A percentile compares a stretch with the other conserved stretches of the same genome.
phyloP scores from a whole-genome alignment of 1,284 basidiomycete species.

The Ganoderma lingzhi region DNA sequence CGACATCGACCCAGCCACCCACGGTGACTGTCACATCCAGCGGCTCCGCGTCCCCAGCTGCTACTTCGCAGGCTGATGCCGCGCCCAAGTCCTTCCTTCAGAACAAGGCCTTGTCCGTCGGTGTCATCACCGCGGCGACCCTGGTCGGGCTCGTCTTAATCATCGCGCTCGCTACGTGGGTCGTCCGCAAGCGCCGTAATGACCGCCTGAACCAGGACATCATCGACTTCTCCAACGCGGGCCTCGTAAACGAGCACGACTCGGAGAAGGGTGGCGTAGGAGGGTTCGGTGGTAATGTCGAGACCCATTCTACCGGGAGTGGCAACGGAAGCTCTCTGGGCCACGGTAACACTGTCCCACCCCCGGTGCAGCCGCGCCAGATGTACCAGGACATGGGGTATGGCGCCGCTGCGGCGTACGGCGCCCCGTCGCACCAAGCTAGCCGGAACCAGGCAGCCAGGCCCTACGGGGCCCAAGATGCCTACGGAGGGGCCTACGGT shows the following conservation, averaged over 20 bases:
- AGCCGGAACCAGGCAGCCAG: conserved; percentile 10
- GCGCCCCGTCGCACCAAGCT: conserved; percentile 22
- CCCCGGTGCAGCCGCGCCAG: conserved; percentile 22
- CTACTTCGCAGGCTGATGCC: conserved; percentile 22
- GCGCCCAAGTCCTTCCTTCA: conserved; percentile 57
- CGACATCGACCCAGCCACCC: conserved; percentile 25
- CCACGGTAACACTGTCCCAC: conserved; percentile 32
- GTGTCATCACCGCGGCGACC: conserved; percentile 63
- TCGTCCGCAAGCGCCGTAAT: conserved; percentile 57
- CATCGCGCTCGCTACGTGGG: conserved; percentile 53
- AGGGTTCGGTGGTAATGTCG: not conserved
- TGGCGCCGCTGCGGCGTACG: conserved; percentile 9
- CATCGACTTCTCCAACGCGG: conserved; percentile 60
- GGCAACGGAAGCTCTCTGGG: conserved; percentile 43
- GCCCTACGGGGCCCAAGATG: conserved; percentile 22
- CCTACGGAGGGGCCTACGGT: conserved; percentile 25
- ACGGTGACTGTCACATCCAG: conserved; percentile 41
- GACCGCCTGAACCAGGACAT: conserved; percentile 56
- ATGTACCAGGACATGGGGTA: conserved; percentile 32
- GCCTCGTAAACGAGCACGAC: conserved; percentile 33
- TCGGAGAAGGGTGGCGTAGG: conserved; percentile 41
- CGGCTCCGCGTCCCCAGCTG: conserved; percentile 31
- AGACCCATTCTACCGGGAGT: conserved; percentile 24
- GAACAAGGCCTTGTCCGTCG: conserved; percentile 66
- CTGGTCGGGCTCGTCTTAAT: conserved; percentile 58